A percentile compares a stretch with the other conserved stretches of the same genome.
Conservation (phyloP, 2,329 filamentous ascomycete species). For the Ophiostoma montium region DNA sequence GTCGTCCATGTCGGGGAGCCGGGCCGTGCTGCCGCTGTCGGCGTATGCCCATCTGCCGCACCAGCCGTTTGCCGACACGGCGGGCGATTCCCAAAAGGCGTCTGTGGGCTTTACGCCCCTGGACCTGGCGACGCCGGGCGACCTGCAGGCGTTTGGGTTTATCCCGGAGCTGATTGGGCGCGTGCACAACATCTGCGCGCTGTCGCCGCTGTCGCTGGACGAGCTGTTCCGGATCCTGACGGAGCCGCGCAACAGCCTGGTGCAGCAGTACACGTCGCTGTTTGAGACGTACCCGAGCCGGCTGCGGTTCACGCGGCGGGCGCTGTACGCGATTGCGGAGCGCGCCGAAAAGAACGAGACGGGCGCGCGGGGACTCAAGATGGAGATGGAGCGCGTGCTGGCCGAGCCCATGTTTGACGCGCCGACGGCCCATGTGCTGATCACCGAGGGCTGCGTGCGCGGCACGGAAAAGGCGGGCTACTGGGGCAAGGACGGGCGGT, state of each 20-base stretch:
- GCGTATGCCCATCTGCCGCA: slow-evolving; percentile 43
- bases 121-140: slow-evolving; percentile 59
- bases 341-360: slow-evolving; percentile 48
- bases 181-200: slow-evolving; percentile 75
- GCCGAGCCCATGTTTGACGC: slow-evolving; percentile 73
- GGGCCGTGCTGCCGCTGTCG: slow-evolving; percentile 51
- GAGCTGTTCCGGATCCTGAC: slow-evolving; percentile 78
- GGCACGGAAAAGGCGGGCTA: slow-evolving; percentile 45
- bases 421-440: slow-evolving; percentile 59
- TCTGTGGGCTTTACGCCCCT: slow-evolving; percentile 37
- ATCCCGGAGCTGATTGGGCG: slow-evolving; percentile 95
- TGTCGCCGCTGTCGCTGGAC: slow-evolving; percentile 55
- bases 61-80: slow-evolving; percentile 25
- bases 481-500: slow-evolving; percentile 55
- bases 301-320: slow-evolving; percentile 67
- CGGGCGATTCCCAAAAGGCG: not conserved
- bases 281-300: slow-evolving; percentile 70
- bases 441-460: slow-evolving; percentile 55
- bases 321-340: slow-evolving; percentile 68
- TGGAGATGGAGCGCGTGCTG: slow-evolving; percentile 66
- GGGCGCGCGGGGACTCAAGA: slow-evolving; percentile 64
- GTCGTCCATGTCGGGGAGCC: slow-evolving; percentile 31
- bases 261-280: slow-evolving; percentile 77
- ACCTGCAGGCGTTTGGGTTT: slow-evolving; percentile 75
- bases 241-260: slow-evolving; percentile 76